Evolutionary conservation across 192 early-diverging fungal genomes (phyloP).

Genomic region (Coemansia sp.): DNA sequence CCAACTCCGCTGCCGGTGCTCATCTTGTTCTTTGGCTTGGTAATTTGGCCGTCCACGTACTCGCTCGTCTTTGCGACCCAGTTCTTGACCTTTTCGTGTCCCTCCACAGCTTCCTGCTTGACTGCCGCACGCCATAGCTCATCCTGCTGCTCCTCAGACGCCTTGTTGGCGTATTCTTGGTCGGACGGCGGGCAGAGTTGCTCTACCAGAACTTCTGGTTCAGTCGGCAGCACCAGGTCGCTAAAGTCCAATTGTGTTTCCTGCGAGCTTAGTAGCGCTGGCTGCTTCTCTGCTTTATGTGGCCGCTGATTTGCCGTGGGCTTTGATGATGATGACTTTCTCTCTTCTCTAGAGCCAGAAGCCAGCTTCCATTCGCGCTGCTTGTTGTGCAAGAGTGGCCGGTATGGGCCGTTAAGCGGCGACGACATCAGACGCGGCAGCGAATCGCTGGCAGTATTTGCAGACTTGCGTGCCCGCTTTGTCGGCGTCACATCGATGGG

Average conservation of each 20-base stretch:
- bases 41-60: not conserved
- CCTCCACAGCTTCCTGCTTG: conserved; percentile 11
- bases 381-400: conserved; percentile 14
- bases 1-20: not conserved
- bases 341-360: not conserved
- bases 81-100: conserved; percentile 1
- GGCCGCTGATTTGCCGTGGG: not conserved
- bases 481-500: conserved; percentile 19
- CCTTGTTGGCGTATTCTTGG: conserved; percentile 12
- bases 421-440: conserved; percentile 31
- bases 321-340: not conserved
- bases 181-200: conserved; percentile 36
- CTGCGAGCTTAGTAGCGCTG: conserved; percentile 25
- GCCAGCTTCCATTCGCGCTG: conserved; percentile 3
- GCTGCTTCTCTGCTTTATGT: not conserved
- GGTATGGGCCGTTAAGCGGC: conserved; percentile 4
- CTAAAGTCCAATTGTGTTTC: conserved; percentile 47
- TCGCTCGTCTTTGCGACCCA: conserved; percentile 9
- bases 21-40: not conserved
- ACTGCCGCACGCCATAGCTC: conserved; percentile 20
- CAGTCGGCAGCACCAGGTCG: conserved; percentile 21
- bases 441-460: not conserved
- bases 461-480: conserved; percentile 18
- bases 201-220: not conserved
- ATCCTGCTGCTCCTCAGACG: not conserved